These are phyloP conservation scores for Abrus pulchellus DNA, from an alignment of 306 rosid genomes.

Conservation along the genomic window DNA sequence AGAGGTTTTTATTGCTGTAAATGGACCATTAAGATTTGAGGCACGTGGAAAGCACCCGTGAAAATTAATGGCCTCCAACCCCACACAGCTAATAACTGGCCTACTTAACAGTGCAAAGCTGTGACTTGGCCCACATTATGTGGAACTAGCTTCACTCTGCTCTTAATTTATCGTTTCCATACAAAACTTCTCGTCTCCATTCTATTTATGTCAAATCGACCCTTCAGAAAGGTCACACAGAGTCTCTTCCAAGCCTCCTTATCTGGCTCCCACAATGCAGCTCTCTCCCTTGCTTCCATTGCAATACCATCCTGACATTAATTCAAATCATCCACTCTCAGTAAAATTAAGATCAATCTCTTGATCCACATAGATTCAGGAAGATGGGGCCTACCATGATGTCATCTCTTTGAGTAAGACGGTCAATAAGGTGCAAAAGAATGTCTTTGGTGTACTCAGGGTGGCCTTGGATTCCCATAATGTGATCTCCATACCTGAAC, in stretches of 20 bases:
- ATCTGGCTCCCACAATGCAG: constrained; percentile 69
- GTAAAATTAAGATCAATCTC: background rate
- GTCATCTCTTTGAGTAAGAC: constrained; percentile 59
- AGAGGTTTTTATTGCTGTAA: background rate
- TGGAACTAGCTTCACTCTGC: no score
- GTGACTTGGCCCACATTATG: background rate
- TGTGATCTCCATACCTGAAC: constrained; percentile 84
- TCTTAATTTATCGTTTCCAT: no score
- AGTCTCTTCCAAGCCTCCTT: constrained; percentile 79
- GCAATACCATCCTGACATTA: constrained; percentile 59
- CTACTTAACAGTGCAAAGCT: background rate
- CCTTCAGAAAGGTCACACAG: constrained; percentile 80
- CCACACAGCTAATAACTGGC: background rate
- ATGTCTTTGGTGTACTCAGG: constrained; percentile 92
- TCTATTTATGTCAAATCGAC: constrained; percentile 51
- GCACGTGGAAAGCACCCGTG: background rate
- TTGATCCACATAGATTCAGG: background rate
- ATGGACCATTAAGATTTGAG: background rate
- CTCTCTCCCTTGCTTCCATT: constrained; percentile 61
- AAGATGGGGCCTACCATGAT: constrained; percentile 55
- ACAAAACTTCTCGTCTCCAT: background rate
- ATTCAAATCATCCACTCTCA: background rate
- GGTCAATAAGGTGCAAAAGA: constrained; percentile 84
- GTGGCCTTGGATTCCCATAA: constrained; percentile 97
- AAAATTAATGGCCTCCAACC: background rate